phyloP scores from a whole-genome alignment of 2,329 filamentous ascomycete species.

The Diplocarpon rosae region DNA sequence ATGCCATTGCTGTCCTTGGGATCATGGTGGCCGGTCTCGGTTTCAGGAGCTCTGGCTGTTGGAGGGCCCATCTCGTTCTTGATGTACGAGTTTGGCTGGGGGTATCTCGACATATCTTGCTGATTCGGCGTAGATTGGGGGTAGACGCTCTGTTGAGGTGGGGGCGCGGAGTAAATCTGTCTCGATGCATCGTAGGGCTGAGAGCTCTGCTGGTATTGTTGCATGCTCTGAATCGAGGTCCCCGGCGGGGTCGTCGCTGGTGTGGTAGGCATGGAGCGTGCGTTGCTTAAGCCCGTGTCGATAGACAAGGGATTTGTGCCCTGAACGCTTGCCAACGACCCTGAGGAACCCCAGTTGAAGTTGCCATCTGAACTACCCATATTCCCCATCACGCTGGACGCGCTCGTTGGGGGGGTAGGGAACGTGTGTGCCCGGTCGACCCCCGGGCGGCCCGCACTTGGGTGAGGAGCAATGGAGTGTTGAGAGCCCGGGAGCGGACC shows the following conservation, averaged over 20 bases:
- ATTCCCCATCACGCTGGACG: constrained; percentile 67
- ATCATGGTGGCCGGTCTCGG: constrained; percentile 49
- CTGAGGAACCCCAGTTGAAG: constrained; percentile 66
- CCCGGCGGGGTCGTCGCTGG: constrained; percentile 84
- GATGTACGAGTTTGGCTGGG: constrained; percentile 49
- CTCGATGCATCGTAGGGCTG: constrained; percentile 68
- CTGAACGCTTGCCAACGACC: constrained; percentile 47
- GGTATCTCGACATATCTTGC: constrained; percentile 60
- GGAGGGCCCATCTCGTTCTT: constrained; percentile 88
- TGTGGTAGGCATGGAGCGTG: constrained; percentile 81
- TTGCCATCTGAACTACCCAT: constrained; percentile 63
- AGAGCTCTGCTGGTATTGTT: constrained; percentile 56
- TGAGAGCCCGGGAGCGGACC: constrained; percentile 38
- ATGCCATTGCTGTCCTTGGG: constrained; percentile 56
- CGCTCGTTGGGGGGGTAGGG: constrained; percentile 84
- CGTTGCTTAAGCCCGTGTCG: constrained; percentile 66
- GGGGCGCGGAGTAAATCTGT: constrained; percentile 64
- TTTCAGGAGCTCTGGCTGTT: constrained; percentile 46
- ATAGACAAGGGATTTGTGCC: constrained; percentile 65
- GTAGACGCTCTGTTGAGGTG: constrained; percentile 58
- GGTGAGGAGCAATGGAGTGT: constrained; percentile 51
- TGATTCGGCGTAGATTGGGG: constrained; percentile 46
- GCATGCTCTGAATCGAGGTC: constrained; percentile 64
- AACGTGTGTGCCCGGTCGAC: constrained; percentile 86
- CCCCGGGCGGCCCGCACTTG: constrained; percentile 60